These are phyloP conservation scores for Wickerhamiella sorbophila DNA, from an alignment of 805 yeast species.

Conservation along the genomic window DNA sequence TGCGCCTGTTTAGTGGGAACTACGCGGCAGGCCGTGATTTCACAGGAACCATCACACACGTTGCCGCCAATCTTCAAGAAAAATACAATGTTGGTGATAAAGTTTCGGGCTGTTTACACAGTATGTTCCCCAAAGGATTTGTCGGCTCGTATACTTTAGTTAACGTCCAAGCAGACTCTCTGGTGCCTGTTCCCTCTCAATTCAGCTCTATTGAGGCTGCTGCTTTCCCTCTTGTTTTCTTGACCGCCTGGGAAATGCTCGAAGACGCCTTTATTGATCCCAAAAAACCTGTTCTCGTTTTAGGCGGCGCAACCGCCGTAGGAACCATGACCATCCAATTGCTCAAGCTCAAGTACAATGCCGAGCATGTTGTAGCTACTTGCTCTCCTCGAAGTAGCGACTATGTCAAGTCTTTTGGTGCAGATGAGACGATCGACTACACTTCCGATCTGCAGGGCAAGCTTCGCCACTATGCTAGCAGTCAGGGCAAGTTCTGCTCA, in stretches of 20 bases:
- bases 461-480: not conserved
- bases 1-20: conserved; percentile 29
- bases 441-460: conserved; percentile 1
- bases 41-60: conserved; percentile 42
- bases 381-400: conserved; percentile 38
- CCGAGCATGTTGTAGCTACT: conserved; percentile 40
- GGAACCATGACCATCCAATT: conserved; percentile 45
- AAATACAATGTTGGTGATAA: conserved; percentile 41
- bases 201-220: conserved; percentile 45
- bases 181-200: conserved; percentile 34
- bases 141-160: conserved; percentile 42
- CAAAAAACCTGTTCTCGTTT: conserved; percentile 38
- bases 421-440: conserved; percentile 30
- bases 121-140: conserved; percentile 17
- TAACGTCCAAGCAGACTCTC: conserved; percentile 37
- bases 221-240: conserved; percentile 47
- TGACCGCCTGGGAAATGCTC: conserved; percentile 42
- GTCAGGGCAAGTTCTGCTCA: conserved; percentile 32
- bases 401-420: conserved; percentile 38
- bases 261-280: conserved; percentile 27
- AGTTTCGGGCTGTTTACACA: conserved; percentile 38
- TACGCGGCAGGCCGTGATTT: conserved; percentile 47
- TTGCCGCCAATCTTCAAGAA: conserved; percentile 34
- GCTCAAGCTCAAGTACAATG: conserved; percentile 35
- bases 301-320: conserved; percentile 66